phyloP scores from a whole-genome alignment of 768 basidiomycete species.

The Grammothele lineata region DNA sequence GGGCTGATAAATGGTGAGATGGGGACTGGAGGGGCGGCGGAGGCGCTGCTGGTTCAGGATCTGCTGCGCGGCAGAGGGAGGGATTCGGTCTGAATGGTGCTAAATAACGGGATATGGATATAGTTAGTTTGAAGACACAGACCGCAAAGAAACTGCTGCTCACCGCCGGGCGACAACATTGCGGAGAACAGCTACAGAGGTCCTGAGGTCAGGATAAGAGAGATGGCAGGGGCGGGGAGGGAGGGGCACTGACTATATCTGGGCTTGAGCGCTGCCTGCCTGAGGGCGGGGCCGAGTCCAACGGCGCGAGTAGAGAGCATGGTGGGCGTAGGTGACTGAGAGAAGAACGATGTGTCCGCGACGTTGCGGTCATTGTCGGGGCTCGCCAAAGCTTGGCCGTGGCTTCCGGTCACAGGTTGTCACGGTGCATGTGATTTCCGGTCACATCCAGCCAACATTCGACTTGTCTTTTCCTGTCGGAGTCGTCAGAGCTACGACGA shows the following conservation, averaged over 20 bases:
- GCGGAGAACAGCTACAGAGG: slow-evolving; percentile 15
- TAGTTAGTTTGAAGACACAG: neutral
- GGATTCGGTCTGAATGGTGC: slow-evolving; percentile 62
- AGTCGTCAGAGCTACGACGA: no score
- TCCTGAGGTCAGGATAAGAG: neutral
- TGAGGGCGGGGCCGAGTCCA: slow-evolving; percentile 54
- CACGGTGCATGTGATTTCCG: no score
- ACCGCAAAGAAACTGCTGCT: slow-evolving; percentile 1
- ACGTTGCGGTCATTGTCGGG: no score
- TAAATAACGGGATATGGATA: slow-evolving; percentile 20
- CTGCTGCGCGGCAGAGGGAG: slow-evolving; percentile 50
- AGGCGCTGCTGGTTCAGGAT: slow-evolving; percentile 89
- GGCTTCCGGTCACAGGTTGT: no score
- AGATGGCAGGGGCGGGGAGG: neutral
- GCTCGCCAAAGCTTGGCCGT: no score
- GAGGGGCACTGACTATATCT: slow-evolving; percentile 30
- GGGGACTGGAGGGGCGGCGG: slow-evolving; percentile 86
- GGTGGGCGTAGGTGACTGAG: slow-evolving; percentile 9
- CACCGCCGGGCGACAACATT: slow-evolving; percentile 20
- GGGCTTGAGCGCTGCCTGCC: slow-evolving; percentile 41
- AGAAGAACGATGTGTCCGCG: neutral
- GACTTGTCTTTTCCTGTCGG: no score
- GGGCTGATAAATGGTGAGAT: slow-evolving; percentile 95
- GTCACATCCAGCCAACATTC: no score
- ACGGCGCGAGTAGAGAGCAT: slow-evolving; percentile 46